phyloP scores from a whole-genome alignment of 495 filamentous ascomycete genomes.

The Rostrohypoxylon terebratum region DNA sequence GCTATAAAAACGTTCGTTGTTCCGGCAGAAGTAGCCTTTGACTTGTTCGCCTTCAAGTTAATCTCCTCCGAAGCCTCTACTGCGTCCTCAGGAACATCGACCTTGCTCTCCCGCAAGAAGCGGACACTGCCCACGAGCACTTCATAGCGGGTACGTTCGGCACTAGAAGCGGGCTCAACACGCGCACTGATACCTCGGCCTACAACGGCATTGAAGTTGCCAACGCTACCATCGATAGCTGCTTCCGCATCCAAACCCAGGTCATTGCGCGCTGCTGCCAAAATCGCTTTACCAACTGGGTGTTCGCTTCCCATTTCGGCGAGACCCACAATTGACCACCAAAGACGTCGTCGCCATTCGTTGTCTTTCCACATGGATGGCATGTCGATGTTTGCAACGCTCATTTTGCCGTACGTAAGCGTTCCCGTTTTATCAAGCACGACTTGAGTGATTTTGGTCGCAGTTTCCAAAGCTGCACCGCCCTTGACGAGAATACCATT shows the following conservation, averaged over 20 bases:
- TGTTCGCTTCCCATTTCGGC: conserved; percentile 96
- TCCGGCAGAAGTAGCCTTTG: conserved; percentile 62
- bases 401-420: conserved; percentile 94
- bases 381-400: conserved; percentile 76
- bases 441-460: conserved; percentile 89
- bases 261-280: conserved; percentile 75
- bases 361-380: conserved; percentile 75
- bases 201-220: conserved; percentile 84
- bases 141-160: conserved; percentile 74
- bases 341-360: conserved; percentile 77
- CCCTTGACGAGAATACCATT: conserved; percentile 98
- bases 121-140: conserved; percentile 85
- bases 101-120: conserved; percentile 75
- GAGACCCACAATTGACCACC: conserved; percentile 95
- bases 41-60: conserved; percentile 62
- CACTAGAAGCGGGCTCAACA: conserved; percentile 78
- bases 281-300: conserved; percentile 88
- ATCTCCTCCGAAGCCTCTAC: conserved; percentile 66
- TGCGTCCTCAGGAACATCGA: conserved; percentile 73
- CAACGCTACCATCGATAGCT: conserved; percentile 81
- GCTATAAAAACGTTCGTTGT: conserved; percentile 92
- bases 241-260: conserved; percentile 78
- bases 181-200: conserved; percentile 86
- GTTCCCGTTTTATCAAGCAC: conserved; percentile 99
- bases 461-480: conserved; percentile 90